Base-by-base conservation (phyloP, 2,329 filamentous ascomycete genomes). In the Erysiphe pulchra region DNA sequence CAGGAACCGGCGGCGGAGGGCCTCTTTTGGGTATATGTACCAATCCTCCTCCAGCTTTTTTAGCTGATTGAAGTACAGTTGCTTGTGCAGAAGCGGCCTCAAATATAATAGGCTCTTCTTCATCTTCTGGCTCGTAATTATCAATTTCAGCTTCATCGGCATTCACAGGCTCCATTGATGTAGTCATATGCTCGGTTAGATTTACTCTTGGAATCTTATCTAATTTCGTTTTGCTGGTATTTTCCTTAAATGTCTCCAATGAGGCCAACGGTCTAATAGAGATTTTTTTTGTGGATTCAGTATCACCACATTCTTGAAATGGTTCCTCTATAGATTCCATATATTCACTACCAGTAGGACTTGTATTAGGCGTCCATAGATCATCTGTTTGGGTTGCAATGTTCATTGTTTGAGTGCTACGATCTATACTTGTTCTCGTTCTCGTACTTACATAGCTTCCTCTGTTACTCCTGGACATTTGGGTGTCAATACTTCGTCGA, bases 11-110 rank as follows among this genome's bases (percentile, higher is more conserved):
- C 9, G 80, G 75, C 1, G 86, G 85, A 1, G 83, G 73, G 1
- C 77, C 62, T 33, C 84, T 72, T 62, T 87, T 92, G 12, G 81
- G 75, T 48, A 94, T 92, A 41, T 75, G 85, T 28, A 94, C 82
- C 44, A 94, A 66, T 44, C 79, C 78, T 20, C 84, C 82, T 56
- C 81, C 79, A 36, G 75, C 78, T 24, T 56, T 58, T 33, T 58
- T 53, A 8, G 52, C 50, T 42, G 53, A 49, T 1, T 79, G 74
- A 2, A 71, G 69, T 42, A 74, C 64, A 14, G 73, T 63, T 14
- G 69, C 68, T 49, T 73, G 68, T 14, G 71, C 65, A 4, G 69
- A 64, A 12, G 65, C 73, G 45, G 82, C 70, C 54, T 82, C 76
- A 48, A 76, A 80, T 30, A 85, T 70, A 32, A 83, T 65, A 1